Evolutionary conservation across 139 green algal genomes (phyloP).

Genomic region (Pseudopediastrum boryanum): DNA sequence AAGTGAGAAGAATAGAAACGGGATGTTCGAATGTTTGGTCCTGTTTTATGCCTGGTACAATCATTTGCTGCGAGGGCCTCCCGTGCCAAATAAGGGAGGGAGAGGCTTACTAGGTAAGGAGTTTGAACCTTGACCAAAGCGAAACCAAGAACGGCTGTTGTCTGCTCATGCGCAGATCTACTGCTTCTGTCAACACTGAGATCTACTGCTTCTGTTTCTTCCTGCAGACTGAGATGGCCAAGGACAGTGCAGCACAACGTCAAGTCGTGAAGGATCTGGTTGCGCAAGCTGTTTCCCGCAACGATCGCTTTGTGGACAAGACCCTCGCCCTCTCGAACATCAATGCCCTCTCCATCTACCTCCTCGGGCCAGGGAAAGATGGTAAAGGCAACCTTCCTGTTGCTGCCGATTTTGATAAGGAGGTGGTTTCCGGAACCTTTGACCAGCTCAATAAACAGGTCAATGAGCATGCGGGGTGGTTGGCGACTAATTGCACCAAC

Average conservation of each 20-base stretch:
- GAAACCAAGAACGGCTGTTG: too few species aligned
- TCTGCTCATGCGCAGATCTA: too few species aligned
- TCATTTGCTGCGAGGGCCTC: too few species aligned
- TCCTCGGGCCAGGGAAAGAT: slow-evolving; percentile 44
- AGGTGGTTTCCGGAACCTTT: slow-evolving; percentile 30
- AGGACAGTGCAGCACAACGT: slow-evolving; percentile 73
- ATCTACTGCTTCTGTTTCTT: background rate
- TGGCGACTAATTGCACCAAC: slow-evolving; percentile 74
- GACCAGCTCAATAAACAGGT: slow-evolving; percentile 42
- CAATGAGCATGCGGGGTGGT: slow-evolving; percentile 76
- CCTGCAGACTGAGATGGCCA: slow-evolving; percentile 71
- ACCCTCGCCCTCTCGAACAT: slow-evolving; percentile 81
- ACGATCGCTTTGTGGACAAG: slow-evolving; percentile 66
- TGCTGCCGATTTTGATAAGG: slow-evolving; percentile 21
- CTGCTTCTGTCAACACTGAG: background rate
- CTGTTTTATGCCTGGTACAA: too few species aligned
- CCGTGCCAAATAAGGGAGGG: too few species aligned
- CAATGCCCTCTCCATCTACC: slow-evolving; percentile 63
- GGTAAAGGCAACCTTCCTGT: slow-evolving; percentile 31
- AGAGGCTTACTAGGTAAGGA: too few species aligned
- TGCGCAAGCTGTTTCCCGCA: slow-evolving; percentile 44
- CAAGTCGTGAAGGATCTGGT: slow-evolving; percentile 52
- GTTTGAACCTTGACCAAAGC: too few species aligned
- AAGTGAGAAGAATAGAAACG: too few species aligned
- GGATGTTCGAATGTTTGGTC: too few species aligned